Evolutionary conservation across 352 stramenopile species (phyloP).

Genomic region (Phytophthora sp.): DNA sequence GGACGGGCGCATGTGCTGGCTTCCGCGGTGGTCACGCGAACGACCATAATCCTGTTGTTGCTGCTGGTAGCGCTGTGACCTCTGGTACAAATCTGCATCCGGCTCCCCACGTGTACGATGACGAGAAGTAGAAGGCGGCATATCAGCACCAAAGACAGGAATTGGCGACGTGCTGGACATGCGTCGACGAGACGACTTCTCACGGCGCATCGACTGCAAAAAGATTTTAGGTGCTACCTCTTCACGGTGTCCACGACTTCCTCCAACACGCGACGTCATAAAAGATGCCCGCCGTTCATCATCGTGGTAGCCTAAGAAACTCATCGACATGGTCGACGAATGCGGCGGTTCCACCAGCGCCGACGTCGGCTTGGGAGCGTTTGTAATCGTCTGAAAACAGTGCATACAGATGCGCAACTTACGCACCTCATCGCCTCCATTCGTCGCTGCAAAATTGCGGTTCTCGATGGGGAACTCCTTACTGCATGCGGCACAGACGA

Average conservation of each 20-base stretch:
- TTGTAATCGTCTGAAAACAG: slow-evolving; percentile 83
- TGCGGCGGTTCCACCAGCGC: slow-evolving; percentile 57
- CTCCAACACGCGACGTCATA: slow-evolving; percentile 48
- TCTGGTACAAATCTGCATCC: slow-evolving; percentile 34
- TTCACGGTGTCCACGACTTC: slow-evolving; percentile 15
- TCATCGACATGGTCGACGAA: slow-evolving; percentile 62
- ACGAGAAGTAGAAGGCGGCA: slow-evolving; percentile 25
- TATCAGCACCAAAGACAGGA: slow-evolving; percentile 27
- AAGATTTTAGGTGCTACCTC: slow-evolving; percentile 67
- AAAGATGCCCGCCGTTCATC: slow-evolving; percentile 66
- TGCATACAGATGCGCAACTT: slow-evolving; percentile 89
- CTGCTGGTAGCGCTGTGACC: slow-evolving; percentile 33
- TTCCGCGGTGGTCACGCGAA: slow-evolving; percentile 30
- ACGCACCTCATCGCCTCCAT: slow-evolving; percentile 51
- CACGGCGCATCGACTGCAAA: slow-evolving; percentile 70
- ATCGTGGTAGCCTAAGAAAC: slow-evolving; percentile 72
- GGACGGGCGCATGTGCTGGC: slow-evolving; percentile 42
- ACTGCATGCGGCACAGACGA: slow-evolving; percentile 86
- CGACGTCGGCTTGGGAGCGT: slow-evolving; percentile 56
- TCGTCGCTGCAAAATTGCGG: slow-evolving; percentile 50
- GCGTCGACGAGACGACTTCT: slow-evolving; percentile 31
- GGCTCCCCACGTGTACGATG: slow-evolving; percentile 26
- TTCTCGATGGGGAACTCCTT: slow-evolving; percentile 82
- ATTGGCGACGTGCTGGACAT: slow-evolving; percentile 44
- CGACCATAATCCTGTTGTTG: slow-evolving; percentile 32